Base-by-base conservation (phyloP, 2,329 filamentous ascomycete species). In the Neonectria neomacrospora region DNA sequence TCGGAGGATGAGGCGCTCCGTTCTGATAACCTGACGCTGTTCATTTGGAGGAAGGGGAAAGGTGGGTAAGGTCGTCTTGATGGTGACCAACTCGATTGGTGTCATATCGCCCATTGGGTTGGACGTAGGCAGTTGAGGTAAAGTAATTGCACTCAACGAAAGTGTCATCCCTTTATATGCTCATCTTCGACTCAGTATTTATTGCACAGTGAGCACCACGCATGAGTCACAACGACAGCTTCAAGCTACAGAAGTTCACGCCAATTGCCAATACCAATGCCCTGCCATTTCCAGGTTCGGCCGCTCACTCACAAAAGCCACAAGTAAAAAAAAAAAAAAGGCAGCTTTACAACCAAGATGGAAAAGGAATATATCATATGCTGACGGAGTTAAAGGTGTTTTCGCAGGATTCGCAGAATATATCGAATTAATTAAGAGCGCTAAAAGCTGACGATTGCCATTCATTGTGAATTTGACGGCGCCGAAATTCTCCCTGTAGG, bases 1-100 rank as follows among this genome's bases (percentile, higher is more conserved):
- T 16, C 88, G 80, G 54, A 91, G 75, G 26, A 86, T 71, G 20
- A 91, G 80, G 7, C 88, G 83, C 53, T 82, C 75, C 3, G 88
- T 90, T 52, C 68, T 72, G 57, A 87, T 78, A 2, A 75, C 71
- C 8, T 73, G 58, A 7, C 84, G 79, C 22, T 77, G 73, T 14
- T 69, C 59, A 57, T 78, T 79, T 3, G 78, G 74, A 5, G 81
- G 83, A 2, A 83, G 73, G 0, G 82, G 82, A 3, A 62, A 57
- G 12, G 74, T 70, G 1, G 86, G 85, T 11, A 83, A 75, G 1
- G 80, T 84, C 22, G 84, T 85, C 72, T 80, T 82, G 63, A 87
- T 79, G 45, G 74, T 81, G 62, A 82, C 69, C 66, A 68, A 75
- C 61, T 77, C 71, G 28, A 77, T 48, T 8, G 71, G 61, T 16